phyloP scores from a whole-genome alignment of 148 eudicot genomes.

The Silene uniflora region DNA sequence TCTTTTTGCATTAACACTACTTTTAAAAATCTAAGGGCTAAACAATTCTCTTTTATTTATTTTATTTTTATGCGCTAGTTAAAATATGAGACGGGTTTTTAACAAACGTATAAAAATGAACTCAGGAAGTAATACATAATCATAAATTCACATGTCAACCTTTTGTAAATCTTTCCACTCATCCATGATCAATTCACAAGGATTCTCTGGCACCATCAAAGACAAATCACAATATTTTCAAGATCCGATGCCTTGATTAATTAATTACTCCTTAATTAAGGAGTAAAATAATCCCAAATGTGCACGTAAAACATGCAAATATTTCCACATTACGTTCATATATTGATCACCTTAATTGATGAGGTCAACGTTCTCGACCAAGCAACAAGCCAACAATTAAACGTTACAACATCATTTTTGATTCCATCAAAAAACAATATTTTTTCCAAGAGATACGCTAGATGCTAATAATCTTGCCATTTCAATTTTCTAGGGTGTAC shows the following conservation, averaged over 20 bases:
- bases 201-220: too few species aligned
- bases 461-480: not conserved
- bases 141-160: too few species aligned
- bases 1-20: too few species aligned
- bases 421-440: not conserved
- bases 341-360: not conserved
- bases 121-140: too few species aligned
- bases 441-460: not conserved
- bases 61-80: too few species aligned
- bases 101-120: too few species aligned
- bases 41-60: too few species aligned
- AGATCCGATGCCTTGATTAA: not conserved
- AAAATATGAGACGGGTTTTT: too few species aligned
- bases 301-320: slow-evolving; percentile 1
- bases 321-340: not conserved
- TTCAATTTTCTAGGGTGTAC: not conserved
- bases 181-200: too few species aligned
- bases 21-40: too few species aligned
- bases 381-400: not conserved
- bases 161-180: too few species aligned
- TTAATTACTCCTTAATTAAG: too few species aligned
- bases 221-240: not conserved
- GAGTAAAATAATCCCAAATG: not conserved
- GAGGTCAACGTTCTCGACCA: not conserved
- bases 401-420: not conserved